Conservation (phyloP, 2,329 filamentous ascomycete genomes). For the Periglandula ipomoeae region DNA sequence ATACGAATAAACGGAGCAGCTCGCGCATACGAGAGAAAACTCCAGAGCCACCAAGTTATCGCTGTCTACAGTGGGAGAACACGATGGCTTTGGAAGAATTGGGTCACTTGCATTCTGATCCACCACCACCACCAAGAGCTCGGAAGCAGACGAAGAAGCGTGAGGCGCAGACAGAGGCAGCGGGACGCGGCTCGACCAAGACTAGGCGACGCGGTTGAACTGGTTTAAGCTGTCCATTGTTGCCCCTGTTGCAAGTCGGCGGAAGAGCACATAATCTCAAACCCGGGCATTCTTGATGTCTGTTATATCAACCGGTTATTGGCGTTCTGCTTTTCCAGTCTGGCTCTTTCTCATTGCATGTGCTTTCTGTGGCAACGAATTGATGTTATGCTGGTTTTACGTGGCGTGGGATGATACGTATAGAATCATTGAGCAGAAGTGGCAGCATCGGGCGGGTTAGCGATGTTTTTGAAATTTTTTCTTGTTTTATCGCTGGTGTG, state of each 20-base stretch:
- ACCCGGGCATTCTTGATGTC: too few relatives aligned
- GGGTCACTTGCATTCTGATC: constrained; percentile 48
- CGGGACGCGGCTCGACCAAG: constrained; percentile 20
- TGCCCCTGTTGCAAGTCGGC: too few relatives aligned
- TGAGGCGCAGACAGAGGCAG: constrained; percentile 28
- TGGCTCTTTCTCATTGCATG: background rate
- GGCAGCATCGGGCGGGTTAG: constrained; percentile 1
- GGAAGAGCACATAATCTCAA: too few relatives aligned
- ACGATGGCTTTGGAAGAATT: constrained; percentile 47
- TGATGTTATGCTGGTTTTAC: background rate
- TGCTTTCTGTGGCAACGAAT: background rate
- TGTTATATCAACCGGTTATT: too few relatives aligned
- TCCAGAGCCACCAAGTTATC: constrained; percentile 35
- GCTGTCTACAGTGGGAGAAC: constrained; percentile 47
- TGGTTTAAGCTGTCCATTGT: too few relatives aligned
- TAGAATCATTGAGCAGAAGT: background rate
- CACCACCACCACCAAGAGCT: constrained; percentile 40
- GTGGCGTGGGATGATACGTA: background rate
- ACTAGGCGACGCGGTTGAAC: constrained; percentile 17
- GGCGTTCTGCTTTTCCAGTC: background rate
- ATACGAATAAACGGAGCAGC: constrained; percentile 32
- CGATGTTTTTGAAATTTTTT: background rate
- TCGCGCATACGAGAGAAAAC: constrained; percentile 36
- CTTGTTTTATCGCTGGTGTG: background rate
- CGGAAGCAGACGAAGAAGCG: constrained; percentile 45